These are phyloP conservation scores for Aurifilum marmelostoma DNA, from an alignment of 2,329 filamentous ascomycete species.

Conservation along the genomic window DNA sequence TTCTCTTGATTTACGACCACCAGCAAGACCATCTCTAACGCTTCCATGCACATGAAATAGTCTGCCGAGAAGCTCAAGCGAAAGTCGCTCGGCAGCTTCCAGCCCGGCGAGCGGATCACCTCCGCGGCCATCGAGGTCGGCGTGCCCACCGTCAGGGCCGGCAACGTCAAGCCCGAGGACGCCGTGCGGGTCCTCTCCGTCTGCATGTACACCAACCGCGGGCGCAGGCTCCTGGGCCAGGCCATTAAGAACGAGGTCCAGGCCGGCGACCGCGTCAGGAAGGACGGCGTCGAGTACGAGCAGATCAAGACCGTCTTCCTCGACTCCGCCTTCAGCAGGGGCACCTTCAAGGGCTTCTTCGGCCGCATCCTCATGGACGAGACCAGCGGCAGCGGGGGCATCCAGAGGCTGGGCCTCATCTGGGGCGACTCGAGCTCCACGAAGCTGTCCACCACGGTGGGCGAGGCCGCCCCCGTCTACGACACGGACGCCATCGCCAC, in stretches of 20 bases:
- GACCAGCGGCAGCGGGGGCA: neutral
- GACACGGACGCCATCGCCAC: conserved; percentile 3
- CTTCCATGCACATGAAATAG: too few species aligned
- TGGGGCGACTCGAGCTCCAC: conserved; percentile 10
- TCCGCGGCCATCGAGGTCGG: conserved; percentile 10
- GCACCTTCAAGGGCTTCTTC: conserved; percentile 11
- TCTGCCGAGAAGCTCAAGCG: neutral
- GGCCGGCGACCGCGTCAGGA: neutral
- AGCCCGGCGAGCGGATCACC: neutral
- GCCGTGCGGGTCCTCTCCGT: conserved; percentile 2
- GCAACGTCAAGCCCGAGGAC: neutral
- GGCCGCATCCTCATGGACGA: neutral
- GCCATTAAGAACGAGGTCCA: conserved; percentile 5
- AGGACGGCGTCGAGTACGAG: conserved; percentile 10
- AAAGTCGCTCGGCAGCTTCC: conserved; percentile 1
- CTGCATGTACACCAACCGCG: conserved; percentile 12
- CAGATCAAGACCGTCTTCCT: neutral
- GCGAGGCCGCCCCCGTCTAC: conserved; percentile 7
- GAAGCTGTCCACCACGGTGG: conserved; percentile 3
- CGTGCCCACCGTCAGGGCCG: neutral
- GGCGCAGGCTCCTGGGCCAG: conserved; percentile 3
- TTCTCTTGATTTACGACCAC: too few species aligned
- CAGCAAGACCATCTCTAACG: too few species aligned
- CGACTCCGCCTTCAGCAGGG: neutral
- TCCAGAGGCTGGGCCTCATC: neutral